Base-by-base conservation (phyloP, 2,329 filamentous ascomycete species). In the Colletotrichum sp. region DNA sequence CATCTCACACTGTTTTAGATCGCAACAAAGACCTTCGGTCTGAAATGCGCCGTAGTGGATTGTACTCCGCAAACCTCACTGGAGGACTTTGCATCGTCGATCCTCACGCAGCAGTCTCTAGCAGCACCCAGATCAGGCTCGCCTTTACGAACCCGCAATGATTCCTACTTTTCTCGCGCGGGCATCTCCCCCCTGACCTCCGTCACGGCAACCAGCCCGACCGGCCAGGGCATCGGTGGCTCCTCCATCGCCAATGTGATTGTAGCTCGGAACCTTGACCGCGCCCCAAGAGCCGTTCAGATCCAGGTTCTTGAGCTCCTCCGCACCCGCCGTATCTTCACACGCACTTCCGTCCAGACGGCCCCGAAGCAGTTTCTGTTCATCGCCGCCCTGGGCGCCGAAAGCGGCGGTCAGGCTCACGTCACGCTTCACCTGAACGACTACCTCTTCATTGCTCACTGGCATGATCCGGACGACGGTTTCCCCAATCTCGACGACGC, bases 371-470 rank as follows among this genome's bases (percentile, higher is more conserved):
- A 92, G 32, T 98, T 98, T 82, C 86, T 98, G 30, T 93, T 98
- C 78, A 87, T 98, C 34, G 93, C 95, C 2, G 86, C 98, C n/a
- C 86, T 96, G 3, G 87, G 84, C 24, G 88, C 88, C 2, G 82
- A 82, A 44, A 84, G 85, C 55, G 87, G 88, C 4, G 88, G 89
- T 48, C 81, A 86, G 59, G 86, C 88, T 5, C 86, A 86, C 66
- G 87, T 93, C 66, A 89, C 87, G 26, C 85, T 84, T 36, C 90
- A 95, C 79, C 82, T 93, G 84, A 98, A 96, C 80, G 95, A 99
- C 75, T 92, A 95, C 78, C 93, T 99, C 79, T 95, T 96, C 82
- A 93, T 99, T 74, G 96, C 95, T 1, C 96, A 99, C 83, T 95
- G 93, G 86, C 96, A 99, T 81, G 90, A 93, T 73, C 89, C 90